Conservation (phyloP, 2,329 filamentous ascomycete species). For the Phialophora expanda region DNA sequence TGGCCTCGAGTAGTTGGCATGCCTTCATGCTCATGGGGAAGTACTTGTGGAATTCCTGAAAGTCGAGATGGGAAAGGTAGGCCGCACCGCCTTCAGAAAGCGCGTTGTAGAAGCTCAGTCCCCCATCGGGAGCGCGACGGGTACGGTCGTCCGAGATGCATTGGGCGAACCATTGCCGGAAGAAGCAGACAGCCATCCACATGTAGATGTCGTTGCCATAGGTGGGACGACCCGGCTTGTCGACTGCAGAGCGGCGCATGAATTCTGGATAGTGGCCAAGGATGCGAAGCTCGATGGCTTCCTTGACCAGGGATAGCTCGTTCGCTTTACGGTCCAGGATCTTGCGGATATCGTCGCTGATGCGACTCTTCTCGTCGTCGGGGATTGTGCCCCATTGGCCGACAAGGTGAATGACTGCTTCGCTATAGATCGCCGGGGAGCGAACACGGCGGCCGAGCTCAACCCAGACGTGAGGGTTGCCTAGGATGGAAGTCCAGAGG, state of each 20-base stretch:
- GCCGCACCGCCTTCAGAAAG: slow-evolving; percentile 49
- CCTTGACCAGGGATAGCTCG: slow-evolving; percentile 40
- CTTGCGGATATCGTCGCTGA: slow-evolving; percentile 36
- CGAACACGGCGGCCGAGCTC: slow-evolving; percentile 53
- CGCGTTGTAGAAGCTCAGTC: slow-evolving; percentile 52
- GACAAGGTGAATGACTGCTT: slow-evolving; percentile 43
- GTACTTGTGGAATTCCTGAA: slow-evolving; percentile 40
- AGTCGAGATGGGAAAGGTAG: slow-evolving; percentile 50
- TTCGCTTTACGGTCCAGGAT: slow-evolving; percentile 40
- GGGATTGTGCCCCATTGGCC: slow-evolving; percentile 42
- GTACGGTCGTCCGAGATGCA: slow-evolving; percentile 49
- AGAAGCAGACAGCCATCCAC: slow-evolving; percentile 57
- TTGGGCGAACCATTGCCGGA: slow-evolving; percentile 56
- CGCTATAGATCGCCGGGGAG: slow-evolving; percentile 50
- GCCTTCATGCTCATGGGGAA: slow-evolving; percentile 43
- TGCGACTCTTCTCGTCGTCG: slow-evolving; percentile 30
- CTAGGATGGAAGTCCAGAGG: slow-evolving; percentile 53
- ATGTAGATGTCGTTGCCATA: slow-evolving; percentile 57
- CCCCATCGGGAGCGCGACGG: slow-evolving; percentile 51
- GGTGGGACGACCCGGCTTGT: slow-evolving; percentile 48
- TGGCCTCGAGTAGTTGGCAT: slow-evolving; percentile 40
- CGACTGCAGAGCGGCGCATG: slow-evolving; percentile 45
- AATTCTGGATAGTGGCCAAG: slow-evolving; percentile 45
- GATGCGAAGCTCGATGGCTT: slow-evolving; percentile 42
- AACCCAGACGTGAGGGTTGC: slow-evolving; percentile 53